Percentiles rank a stretch among this genome's conserved stretches.
These are phyloP conservation scores for Nephelium lappaceum DNA, from an alignment of 345 rosid species.

Conservation along the genomic window DNA sequence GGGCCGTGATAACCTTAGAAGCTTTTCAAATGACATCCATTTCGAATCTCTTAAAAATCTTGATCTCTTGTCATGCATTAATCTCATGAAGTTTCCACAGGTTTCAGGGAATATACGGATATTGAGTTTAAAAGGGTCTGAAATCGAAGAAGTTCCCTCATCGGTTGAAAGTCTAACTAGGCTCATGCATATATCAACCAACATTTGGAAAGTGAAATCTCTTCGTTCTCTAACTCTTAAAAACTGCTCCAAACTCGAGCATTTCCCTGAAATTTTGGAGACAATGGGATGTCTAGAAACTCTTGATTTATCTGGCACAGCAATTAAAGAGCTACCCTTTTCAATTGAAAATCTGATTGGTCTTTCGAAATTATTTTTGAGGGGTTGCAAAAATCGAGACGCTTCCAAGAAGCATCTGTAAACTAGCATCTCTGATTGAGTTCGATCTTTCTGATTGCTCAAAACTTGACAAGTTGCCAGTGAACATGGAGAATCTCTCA, in stretches of 20 bases:
- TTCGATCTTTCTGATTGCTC: neutral
- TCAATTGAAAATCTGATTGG: neutral
- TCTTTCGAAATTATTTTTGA: neutral
- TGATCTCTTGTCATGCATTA: neutral
- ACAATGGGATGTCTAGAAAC: neutral
- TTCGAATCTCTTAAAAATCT: neutral
- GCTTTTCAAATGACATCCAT: neutral
- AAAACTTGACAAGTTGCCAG: neutral
- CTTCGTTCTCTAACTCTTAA: neutral
- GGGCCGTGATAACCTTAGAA: neutral
- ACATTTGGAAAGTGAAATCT: conserved; percentile 2
- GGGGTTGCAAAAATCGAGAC: neutral
- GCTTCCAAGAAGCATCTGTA: neutral
- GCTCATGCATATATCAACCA: neutral
- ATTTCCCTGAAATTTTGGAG: neutral
- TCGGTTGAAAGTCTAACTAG: neutral
- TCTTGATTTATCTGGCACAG: neutral
- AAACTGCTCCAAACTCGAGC: neutral
- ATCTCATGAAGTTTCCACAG: neutral
- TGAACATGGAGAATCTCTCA: neutral
- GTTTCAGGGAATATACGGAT: neutral
- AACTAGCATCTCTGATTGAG: neutral
- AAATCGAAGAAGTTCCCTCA: neutral
- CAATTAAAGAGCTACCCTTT: neutral
- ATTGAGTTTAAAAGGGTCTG: neutral